Percentiles rank a stretch among this genome's conserved stretches.
Evolutionary conservation across 768 basidiomycete genomes (phyloP).

Genomic region (Mycena albidolilacea): DNA sequence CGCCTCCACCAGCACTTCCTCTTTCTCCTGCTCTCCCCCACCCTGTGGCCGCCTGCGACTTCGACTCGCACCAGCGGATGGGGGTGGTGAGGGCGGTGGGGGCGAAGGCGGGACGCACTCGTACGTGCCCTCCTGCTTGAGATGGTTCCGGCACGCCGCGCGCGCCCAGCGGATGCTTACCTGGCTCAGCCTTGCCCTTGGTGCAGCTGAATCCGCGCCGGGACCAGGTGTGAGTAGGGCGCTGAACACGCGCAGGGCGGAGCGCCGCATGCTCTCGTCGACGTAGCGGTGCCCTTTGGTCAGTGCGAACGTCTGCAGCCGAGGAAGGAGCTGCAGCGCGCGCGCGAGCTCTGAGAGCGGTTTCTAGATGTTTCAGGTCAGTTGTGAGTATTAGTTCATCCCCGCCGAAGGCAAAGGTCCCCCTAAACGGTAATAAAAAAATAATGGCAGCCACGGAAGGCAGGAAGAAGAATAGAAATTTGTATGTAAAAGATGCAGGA

Average conservation of each 20-base stretch:
- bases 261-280: slow-evolving; percentile 62
- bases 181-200: slow-evolving; percentile 52
- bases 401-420: neutral
- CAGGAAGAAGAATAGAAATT: neutral
- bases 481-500: neutral
- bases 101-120: neutral
- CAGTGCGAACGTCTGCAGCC: slow-evolving; percentile 61
- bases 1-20: slow-evolving; percentile 23
- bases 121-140: slow-evolving; percentile 61
- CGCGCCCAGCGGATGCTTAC: slow-evolving; percentile 66
- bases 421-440: too few species aligned
- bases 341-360: slow-evolving; percentile 58
- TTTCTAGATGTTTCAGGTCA: slow-evolving; percentile 48
- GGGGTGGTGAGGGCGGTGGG: neutral
- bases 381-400: neutral
- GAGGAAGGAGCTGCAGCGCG: slow-evolving; percentile 55
- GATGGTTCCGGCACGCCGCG: slow-evolving; percentile 61
- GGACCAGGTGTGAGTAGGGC: slow-evolving; percentile 5
- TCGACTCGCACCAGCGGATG: neutral
- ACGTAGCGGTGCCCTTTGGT: slow-evolving; percentile 65
- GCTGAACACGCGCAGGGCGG: slow-evolving; percentile 52
- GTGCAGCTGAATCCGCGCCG: neutral
- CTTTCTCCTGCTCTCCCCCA: neutral
- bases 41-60: too few species aligned
- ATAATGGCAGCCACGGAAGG: neutral